Evolutionary conservation across 2,329 filamentous ascomycete species (phyloP), one percentile per base, ranked within the genome.

Genomic region (Clarireedia sp.): DNA sequence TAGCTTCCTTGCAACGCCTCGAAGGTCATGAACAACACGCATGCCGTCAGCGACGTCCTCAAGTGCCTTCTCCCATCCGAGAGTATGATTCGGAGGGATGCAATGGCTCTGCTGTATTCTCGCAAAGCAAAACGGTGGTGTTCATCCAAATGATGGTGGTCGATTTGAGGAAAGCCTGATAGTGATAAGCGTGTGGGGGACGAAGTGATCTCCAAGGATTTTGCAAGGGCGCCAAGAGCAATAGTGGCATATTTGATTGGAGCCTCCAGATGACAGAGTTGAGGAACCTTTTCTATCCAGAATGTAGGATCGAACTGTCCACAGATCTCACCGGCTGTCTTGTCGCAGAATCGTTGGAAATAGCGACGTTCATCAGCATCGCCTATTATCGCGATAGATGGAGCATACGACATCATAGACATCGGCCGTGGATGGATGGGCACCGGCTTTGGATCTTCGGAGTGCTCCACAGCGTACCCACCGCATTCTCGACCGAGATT

Each of bases 401-500:
- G 66, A 23, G 63, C 58, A 54, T 65, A 66, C 10, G 61, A 52
- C 56, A 68, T 63, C 14, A 65, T 60, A 24, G 66, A 65, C 51
- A 68, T 63, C 8, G 66, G 65, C 45, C 64, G 59, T 37, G 66
- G 66, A 45, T 67, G 66, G 48, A 68, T 67, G 8, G 62, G 54
- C 5, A 67, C 61, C 26, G 62, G 66, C 47, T 66, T 68, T 29
- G 63, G 57, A 45, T 67, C 65, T 17, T 65, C 62, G 10, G 59
- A 48, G 17, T 60, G 59, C 56, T 68, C 66, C 40, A 64, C 62
- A 48, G 61, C 64, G 57, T 69, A 69, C 17, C 67, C 67, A 54
- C 67, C 67, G 58, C 67, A 68, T 55, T 67, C 63, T 37, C 66
- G 64, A 37, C 67, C 67, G 21, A 67, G 61, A 47, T 67, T 68